A percentile compares a stretch with the other conserved stretches of the same genome.
phyloP scores from a whole-genome alignment of 345 rosid genomes.

The Camelina neglecta region DNA sequence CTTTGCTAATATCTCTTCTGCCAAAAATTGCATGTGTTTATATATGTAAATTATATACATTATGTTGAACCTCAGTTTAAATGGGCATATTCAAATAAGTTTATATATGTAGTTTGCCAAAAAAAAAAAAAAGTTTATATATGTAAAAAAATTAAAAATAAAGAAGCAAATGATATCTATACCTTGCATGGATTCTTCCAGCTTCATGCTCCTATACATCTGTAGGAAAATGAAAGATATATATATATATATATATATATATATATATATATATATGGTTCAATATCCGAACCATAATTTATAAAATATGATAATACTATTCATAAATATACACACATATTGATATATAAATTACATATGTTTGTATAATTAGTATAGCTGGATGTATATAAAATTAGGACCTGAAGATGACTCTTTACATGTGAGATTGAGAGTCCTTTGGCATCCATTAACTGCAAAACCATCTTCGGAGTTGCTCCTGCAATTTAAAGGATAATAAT shows the following conservation, averaged over 20 bases:
- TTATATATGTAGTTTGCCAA: neutral
- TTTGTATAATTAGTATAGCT: neutral
- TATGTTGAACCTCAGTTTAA: conserved; percentile 8
- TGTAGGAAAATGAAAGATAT: conserved; percentile 3
- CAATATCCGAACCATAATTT: neutral
- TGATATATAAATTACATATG: neutral
- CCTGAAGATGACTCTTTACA: conserved; percentile 92
- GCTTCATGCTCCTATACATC: conserved; percentile 46
- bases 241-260: neutral
- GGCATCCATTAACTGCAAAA: conserved; percentile 80
- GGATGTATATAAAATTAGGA: conserved; percentile 8
- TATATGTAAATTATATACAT: neutral
- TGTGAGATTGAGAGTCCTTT: conserved; percentile 79
- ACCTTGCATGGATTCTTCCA: conserved; percentile 46
- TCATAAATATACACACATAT: conserved; percentile 9
- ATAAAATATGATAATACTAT: neutral
- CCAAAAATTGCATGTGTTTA: conserved; percentile 24
- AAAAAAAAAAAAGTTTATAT: neutral
- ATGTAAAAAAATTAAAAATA: neutral
- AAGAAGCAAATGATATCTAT: conserved; percentile 8
- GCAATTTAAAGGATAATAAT: conserved; percentile 3
- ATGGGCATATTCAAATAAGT: neutral
- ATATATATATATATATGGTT: too few species aligned
- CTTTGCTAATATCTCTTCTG: conserved; percentile 45
- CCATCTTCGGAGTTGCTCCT: conserved; percentile 91